Evolutionary conservation across 148 eudicot genomes (phyloP), one percentile per base, ranked within the genome.

Genomic region (Selenicereus undatus): DNA sequence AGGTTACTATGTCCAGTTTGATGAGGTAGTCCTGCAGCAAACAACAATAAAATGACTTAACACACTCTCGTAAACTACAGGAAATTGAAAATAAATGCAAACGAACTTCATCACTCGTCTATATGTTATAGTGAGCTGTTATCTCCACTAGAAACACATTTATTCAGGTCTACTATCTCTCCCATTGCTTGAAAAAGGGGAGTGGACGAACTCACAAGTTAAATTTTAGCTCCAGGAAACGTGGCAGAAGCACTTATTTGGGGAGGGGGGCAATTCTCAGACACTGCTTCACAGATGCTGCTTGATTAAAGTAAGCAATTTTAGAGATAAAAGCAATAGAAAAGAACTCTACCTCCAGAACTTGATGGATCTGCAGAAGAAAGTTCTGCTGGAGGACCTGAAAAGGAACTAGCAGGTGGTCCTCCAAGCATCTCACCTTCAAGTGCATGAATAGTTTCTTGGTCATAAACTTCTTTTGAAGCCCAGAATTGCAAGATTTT

Each of bases 401-500:
- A 66, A 85, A 86, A 85, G 66, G 93, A 69, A 84, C 26, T 80
- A 72, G 88, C 76, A 1, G 98, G 85, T 39, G 86, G 82, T 70
- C 94, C 97, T 66, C 89, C 91, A 79, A 92, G 73, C 99, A 96
- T 96, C 88, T 96, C 98, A 85, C 87, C 86, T 86, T 96, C 98
- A 75, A 96, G 90, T 18, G 80, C 85, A 79, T 80, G 87, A 77
- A 96, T 91, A 62, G 97, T 91, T 75, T 92, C 97, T 76, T 88
- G 89, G 84, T 93, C 99, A 89, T 89, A 96, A 43, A 96, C 99
- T 89, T 96, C 99, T 86, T 93, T 96, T 45, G 99, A 84, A 64
- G 94, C 97, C 99, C 99, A 96, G 81, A 96, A 96, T 77, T 96
- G 98, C 83, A 96, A 78, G 69, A 96, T 94, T 82, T 96, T 96